phyloP scores from a whole-genome alignment of 805 yeast genomes.

The Wickerhamomyces xylosicus region DNA sequence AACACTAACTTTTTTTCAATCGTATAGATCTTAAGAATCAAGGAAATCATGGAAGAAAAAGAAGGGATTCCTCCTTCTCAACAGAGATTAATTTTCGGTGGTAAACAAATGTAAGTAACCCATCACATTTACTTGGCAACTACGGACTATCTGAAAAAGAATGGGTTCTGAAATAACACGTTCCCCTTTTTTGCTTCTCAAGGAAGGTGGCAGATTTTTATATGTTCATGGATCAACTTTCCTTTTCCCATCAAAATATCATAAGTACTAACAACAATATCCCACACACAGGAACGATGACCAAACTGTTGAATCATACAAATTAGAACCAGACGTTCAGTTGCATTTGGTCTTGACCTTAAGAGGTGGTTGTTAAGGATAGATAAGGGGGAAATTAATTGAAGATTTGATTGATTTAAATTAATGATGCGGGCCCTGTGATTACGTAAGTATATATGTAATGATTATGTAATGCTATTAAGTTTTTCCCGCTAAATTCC shows the following conservation, averaged over 20 bases:
- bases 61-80: constrained; percentile 97
- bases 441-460: not conserved
- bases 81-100: constrained; percentile 83
- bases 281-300: constrained; percentile 52
- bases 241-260: too few relatives aligned
- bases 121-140: not conserved
- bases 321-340: constrained; percentile 78
- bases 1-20: constrained; percentile 20
- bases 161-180: too few relatives aligned
- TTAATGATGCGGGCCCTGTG: not conserved
- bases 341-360: constrained; percentile 85
- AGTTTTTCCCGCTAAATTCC: too few relatives aligned
- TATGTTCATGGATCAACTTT: too few relatives aligned
- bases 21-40: constrained; percentile 53
- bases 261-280: constrained; percentile 2
- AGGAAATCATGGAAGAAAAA: constrained; percentile 88
- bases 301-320: constrained; percentile 57
- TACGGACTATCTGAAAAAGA: too few relatives aligned
- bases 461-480: not conserved
- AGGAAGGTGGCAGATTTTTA: too few relatives aligned
- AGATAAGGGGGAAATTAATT: not conserved
- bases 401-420: too few relatives aligned
- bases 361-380: constrained; percentile 59
- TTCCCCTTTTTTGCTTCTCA: too few relatives aligned
- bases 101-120: constrained; percentile 82